These are phyloP conservation scores for Gossypium lobatum DNA, from an alignment of 441 rosid genomes.

Conservation along the genomic window DNA sequence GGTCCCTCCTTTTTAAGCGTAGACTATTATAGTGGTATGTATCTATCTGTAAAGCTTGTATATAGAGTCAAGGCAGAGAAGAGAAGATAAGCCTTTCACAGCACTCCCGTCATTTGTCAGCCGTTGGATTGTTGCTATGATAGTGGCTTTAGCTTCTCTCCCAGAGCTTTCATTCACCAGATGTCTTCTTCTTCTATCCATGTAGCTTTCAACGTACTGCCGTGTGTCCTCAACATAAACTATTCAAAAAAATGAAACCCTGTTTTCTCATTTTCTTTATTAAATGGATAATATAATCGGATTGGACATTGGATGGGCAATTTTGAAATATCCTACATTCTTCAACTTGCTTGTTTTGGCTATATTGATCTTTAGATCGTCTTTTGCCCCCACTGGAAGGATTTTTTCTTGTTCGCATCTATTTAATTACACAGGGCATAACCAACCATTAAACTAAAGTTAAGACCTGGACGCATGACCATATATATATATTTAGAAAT, in stretches of 20 bases:
- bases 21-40: neutral
- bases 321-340: neutral
- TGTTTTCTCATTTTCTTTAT: neutral
- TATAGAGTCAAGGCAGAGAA: constrained; percentile 8
- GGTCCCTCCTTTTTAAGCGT: constrained; percentile 27
- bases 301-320: neutral
- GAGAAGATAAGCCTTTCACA: constrained; percentile 16
- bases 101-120: constrained; percentile 19
- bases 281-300: neutral
- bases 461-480: too few species aligned
- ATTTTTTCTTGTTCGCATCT: too few species aligned
- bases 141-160: constrained; percentile 1
- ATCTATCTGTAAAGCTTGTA: neutral
- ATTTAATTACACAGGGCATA: too few species aligned
- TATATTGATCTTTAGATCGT: neutral
- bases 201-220: neutral
- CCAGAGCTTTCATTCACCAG: neutral
- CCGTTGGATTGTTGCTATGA: constrained; percentile 22
- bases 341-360: neutral
- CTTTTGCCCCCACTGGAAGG: neutral
- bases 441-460: too few species aligned
- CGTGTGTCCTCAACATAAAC: neutral
- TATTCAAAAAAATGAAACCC: neutral
- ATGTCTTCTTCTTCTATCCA: neutral
- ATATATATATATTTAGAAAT: too few species aligned